Evolutionary conservation across 2,329 filamentous ascomycete species (phyloP).

Genomic region (Ilyonectria sp.): DNA sequence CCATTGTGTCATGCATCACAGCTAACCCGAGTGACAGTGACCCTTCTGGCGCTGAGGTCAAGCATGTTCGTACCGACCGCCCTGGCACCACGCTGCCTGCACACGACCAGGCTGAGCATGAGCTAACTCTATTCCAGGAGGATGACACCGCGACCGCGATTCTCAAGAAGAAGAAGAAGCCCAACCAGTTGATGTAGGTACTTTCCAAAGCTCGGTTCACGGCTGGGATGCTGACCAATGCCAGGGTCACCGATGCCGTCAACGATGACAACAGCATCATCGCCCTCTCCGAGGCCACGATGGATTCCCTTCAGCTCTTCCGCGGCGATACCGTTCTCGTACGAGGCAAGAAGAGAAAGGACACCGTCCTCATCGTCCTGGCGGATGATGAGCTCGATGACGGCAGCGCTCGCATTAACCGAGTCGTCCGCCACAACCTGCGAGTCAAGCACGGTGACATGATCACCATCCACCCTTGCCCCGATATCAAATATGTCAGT

Average conservation of each 20-base stretch:
- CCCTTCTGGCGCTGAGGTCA: constrained; percentile 88
- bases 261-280: constrained; percentile 99
- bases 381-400: constrained; percentile 99
- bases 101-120: constrained; percentile 38
- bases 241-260: constrained; percentile 94
- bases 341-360: constrained; percentile 99
- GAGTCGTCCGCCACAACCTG: constrained; percentile 97
- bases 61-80: constrained; percentile 73
- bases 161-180: constrained; percentile 99
- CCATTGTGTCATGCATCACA: constrained; percentile 22
- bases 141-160: constrained; percentile 97
- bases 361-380: constrained; percentile 97
- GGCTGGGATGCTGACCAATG: constrained; percentile 31
- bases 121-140: constrained; percentile 69
- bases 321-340: constrained; percentile 98
- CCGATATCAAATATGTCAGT: constrained; percentile 99
- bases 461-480: constrained; percentile 96
- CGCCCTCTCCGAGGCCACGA: constrained; percentile 97
- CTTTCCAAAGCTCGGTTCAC: constrained; percentile 9
- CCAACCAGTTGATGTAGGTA: constrained; percentile 95
- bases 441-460: constrained; percentile 99
- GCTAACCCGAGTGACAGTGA: constrained; percentile 74
- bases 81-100: constrained; percentile 33
- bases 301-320: constrained; percentile 98
- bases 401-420: constrained; percentile 96